Evolutionary conservation across 768 basidiomycete genomes (phyloP).

Genomic region (Mycena rebaudengoi): DNA sequence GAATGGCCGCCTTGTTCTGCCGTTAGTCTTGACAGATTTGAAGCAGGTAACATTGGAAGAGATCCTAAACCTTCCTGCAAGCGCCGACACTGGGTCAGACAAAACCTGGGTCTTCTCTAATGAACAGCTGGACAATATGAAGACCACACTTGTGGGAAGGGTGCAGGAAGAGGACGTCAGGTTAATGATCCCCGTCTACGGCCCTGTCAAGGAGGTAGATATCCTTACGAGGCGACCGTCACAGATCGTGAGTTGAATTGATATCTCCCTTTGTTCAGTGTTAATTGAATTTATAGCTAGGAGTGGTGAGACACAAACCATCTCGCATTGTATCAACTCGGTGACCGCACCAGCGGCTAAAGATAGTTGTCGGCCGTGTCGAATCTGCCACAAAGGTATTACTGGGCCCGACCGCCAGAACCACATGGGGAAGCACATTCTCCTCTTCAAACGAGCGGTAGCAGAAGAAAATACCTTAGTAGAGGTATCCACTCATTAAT

Average conservation of each 20-base stretch:
- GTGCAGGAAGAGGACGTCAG: too few species aligned
- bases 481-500: neutral
- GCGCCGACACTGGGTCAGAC: too few species aligned
- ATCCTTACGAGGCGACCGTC: neutral
- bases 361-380: neutral
- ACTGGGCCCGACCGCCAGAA: constrained; percentile 7
- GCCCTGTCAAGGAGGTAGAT: neutral
- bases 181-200: neutral
- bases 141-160: too few species aligned
- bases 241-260: neutral
- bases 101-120: too few species aligned
- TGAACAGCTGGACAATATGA: too few species aligned
- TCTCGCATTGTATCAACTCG: neutral
- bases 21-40: too few species aligned
- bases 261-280: too few species aligned
- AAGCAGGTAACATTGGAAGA: too few species aligned
- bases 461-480: neutral
- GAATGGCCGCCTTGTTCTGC: too few species aligned
- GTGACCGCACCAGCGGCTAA: neutral
- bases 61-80: too few species aligned
- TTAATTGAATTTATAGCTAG: neutral
- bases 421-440: constrained; percentile 11
- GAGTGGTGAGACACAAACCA: neutral
- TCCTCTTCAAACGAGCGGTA: neutral
- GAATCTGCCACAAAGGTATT: neutral